phyloP scores from a whole-genome alignment of 805 yeast genomes.

The Saccharomycopsis javanensis region DNA sequence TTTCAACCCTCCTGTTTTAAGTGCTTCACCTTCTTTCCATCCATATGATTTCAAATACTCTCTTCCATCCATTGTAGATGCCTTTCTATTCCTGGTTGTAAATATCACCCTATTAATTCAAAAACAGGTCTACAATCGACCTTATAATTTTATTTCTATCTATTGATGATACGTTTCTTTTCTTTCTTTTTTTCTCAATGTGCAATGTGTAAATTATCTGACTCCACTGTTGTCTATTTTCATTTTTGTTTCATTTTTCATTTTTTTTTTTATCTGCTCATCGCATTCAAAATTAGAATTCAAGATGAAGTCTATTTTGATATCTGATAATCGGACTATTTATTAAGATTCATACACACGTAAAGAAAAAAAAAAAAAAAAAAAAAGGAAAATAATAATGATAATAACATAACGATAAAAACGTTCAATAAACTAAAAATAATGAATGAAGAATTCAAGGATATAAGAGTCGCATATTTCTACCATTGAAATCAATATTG shows the following conservation, averaged over 20 bases:
- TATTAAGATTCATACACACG: too few species aligned
- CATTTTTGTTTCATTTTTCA: not conserved
- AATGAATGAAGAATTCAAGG: too few species aligned
- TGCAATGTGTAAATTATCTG: too few species aligned
- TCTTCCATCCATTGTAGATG: conserved; percentile 81
- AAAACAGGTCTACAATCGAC: too few species aligned
- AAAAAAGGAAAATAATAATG: not conserved
- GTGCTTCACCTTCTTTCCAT: conserved; percentile 87
- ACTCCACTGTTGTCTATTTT: too few species aligned
- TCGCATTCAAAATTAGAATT: not conserved
- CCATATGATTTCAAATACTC: conserved; percentile 70
- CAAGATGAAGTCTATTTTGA: not conserved
- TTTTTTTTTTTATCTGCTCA: not conserved
- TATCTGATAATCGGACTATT: not conserved
- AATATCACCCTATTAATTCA: too few species aligned
- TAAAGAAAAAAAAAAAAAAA: not conserved
- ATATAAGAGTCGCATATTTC: too few species aligned
- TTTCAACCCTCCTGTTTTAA: conserved; percentile 66
- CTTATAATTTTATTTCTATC: too few species aligned
- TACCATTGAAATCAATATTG: too few species aligned
- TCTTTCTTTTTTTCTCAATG: not conserved
- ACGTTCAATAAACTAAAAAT: too few species aligned
- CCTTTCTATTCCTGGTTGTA: not conserved
- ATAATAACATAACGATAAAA: too few species aligned
- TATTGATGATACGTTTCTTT: too few species aligned